Conservation (phyloP, 2,329 filamentous ascomycete species). For the Pestalotiopsis sp. region DNA sequence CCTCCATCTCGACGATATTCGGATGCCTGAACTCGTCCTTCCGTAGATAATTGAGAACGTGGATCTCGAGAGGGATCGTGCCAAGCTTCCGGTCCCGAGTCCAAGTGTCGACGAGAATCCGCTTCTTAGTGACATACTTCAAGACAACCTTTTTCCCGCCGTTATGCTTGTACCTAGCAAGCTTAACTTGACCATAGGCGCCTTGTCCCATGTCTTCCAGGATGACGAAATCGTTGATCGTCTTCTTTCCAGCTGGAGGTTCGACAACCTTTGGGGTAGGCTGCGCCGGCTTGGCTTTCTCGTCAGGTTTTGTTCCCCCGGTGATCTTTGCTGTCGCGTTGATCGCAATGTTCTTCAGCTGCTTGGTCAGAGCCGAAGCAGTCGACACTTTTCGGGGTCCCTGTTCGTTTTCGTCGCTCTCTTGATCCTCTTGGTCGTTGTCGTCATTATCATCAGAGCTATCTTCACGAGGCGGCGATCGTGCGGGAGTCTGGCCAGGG, state of each 20-base stretch:
- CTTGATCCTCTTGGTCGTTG: background rate
- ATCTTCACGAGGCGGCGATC: conserved; percentile 56
- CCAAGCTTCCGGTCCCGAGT: conserved; percentile 90
- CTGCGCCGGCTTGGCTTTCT: conserved; percentile 25
- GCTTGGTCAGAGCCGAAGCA: conserved; percentile 53
- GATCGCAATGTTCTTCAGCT: conserved; percentile 59
- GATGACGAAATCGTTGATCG: conserved; percentile 87
- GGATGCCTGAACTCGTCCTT: conserved; percentile 69
- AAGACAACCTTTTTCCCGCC: conserved; percentile 83
- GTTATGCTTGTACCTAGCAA: conserved; percentile 81
- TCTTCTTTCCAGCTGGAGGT: conserved; percentile 65
- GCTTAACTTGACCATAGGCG: conserved; percentile 95
- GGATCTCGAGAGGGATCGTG: conserved; percentile 94
- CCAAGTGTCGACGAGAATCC: conserved; percentile 98
- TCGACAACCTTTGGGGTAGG: conserved; percentile 38
- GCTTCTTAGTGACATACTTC: conserved; percentile 96
- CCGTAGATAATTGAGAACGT: conserved; percentile 91
- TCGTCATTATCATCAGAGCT: conserved; percentile 54
- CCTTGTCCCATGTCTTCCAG: conserved; percentile 98
- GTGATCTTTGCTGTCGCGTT: conserved; percentile 58
- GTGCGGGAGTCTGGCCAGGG: conserved; percentile 69
- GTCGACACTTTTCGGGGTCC: conserved; percentile 43
- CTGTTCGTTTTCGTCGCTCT: background rate
- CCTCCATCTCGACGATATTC: conserved; percentile 74
- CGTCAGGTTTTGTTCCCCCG: conserved; percentile 31